Percentiles rank a stretch among this genome's conserved stretches.
phyloP scores from a whole-genome alignment of 805 yeast species.

The Jamesozyma spencerorum region DNA sequence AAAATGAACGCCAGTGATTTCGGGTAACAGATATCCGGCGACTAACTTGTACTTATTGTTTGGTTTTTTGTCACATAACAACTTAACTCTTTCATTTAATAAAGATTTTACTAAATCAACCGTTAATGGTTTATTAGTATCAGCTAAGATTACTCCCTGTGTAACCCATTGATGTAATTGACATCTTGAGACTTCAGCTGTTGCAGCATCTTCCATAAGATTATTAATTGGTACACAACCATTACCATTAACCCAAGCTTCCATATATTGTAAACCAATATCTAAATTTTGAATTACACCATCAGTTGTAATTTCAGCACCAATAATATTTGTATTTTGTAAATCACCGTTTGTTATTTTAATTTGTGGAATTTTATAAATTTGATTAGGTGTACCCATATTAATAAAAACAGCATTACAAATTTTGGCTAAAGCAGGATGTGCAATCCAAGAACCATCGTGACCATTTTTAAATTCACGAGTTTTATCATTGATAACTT shows the following conservation, averaged over 20 bases:
- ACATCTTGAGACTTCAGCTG: conserved; percentile 79
- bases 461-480: conserved; percentile 73
- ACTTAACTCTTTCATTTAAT: conserved; percentile 52
- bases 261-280: conserved; percentile 73
- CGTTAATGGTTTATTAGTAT: conserved; percentile 49
- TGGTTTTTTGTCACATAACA: conserved; percentile 30
- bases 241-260: conserved; percentile 75
- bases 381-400: conserved; percentile 79
- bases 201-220: conserved; percentile 85
- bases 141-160: conserved; percentile 52
- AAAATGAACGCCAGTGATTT: conserved; percentile 61
- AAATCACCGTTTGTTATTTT: conserved; percentile 46
- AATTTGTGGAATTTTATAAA: conserved; percentile 38
- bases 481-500: conserved; percentile 65
- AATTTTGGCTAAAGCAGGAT: conserved; percentile 69
- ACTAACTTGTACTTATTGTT: conserved; percentile 60
- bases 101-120: conserved; percentile 48
- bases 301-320: conserved; percentile 54
- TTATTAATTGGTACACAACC: conserved; percentile 83
- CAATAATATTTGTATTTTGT: conserved; percentile 53
- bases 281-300: conserved; percentile 66
- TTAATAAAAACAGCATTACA: conserved; percentile 65
- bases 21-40: conserved; percentile 62
- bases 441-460: conserved; percentile 88
- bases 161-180: conserved; percentile 80